These are phyloP conservation scores for Pseudogymnoascus verrucosus DNA, from an alignment of 2,329 filamentous ascomycete species.

Conservation along the genomic window DNA sequence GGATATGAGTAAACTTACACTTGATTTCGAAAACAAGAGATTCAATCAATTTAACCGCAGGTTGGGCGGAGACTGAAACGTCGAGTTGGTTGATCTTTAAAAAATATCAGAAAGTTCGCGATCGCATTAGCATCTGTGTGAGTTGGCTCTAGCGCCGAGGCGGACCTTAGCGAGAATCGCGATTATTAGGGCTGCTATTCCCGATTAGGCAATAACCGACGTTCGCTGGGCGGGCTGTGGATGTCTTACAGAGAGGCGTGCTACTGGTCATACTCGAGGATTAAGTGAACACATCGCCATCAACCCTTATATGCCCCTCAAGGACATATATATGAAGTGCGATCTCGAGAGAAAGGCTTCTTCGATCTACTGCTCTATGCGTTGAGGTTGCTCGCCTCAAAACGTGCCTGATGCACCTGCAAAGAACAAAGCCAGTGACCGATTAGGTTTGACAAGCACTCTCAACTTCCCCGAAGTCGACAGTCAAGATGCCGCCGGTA, in stretches of 20 bases:
- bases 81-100: slow-evolving; percentile 52
- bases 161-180: slow-evolving; percentile 8
- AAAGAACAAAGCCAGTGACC: slow-evolving; percentile 7
- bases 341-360: background rate
- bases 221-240: background rate
- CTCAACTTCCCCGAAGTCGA: background rate
- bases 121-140: background rate
- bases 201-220: slow-evolving; percentile 3
- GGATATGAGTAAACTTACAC: slow-evolving; percentile 19
- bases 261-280: slow-evolving; percentile 3
- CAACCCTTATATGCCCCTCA: background rate
- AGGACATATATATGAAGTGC: slow-evolving; percentile 3
- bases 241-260: slow-evolving; percentile 3
- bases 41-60: slow-evolving; percentile 99
- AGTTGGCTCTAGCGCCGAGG: slow-evolving; percentile 3
- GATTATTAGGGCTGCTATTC: slow-evolving; percentile 8
- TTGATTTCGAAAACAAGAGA: slow-evolving; percentile 60
- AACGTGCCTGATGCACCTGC: slow-evolving; percentile 5
- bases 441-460: slow-evolving; percentile 6
- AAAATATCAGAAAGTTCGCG: slow-evolving; percentile 11
- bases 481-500: slow-evolving; percentile 5
- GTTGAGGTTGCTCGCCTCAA: slow-evolving; percentile 2
- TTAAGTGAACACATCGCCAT: slow-evolving; percentile 7
- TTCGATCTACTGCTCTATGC: background rate
- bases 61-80: slow-evolving; percentile 98